phyloP scores from a whole-genome alignment of 2,329 filamentous ascomycete species.

The Xylaria hypoxylon region DNA sequence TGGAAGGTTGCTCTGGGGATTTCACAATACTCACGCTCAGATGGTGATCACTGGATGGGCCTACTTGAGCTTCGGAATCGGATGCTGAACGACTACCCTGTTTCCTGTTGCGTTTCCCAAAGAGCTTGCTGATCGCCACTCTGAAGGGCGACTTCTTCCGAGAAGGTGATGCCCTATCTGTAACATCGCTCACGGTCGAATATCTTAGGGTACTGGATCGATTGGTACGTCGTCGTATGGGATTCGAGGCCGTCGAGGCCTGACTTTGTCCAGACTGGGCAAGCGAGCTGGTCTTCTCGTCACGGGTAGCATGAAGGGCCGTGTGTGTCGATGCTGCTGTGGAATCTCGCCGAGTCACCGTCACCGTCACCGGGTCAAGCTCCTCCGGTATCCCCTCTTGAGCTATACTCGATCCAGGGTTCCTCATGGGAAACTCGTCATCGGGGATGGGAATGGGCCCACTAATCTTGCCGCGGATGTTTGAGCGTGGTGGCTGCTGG shows the following conservation, averaged over 20 bases:
- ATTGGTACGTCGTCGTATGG: constrained; percentile 52
- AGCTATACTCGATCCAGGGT: constrained; percentile 55
- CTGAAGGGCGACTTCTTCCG: constrained; percentile 70
- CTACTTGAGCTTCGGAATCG: constrained; percentile 45
- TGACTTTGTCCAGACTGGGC: constrained; percentile 46
- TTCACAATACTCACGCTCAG: constrained; percentile 60
- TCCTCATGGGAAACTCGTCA: constrained; percentile 66
- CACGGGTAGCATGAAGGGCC: constrained; percentile 39
- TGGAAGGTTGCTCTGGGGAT: neutral
- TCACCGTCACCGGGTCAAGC: constrained; percentile 38
- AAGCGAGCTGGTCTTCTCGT: constrained; percentile 42
- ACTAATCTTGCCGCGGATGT: constrained; percentile 71
- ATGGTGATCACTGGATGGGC: constrained; percentile 54
- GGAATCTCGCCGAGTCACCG: constrained; percentile 42
- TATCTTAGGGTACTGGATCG: constrained; percentile 59
- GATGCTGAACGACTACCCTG: constrained; percentile 56
- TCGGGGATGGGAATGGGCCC: constrained; percentile 71
- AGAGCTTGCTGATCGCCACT: constrained; percentile 67
- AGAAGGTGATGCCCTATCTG: constrained; percentile 56
- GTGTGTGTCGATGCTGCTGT: constrained; percentile 39
- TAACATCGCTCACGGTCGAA: constrained; percentile 61
- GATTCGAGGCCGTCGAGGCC: constrained; percentile 46
- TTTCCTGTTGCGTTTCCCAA: constrained; percentile 65
- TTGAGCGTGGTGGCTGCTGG: constrained; percentile 52
- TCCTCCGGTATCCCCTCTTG: constrained; percentile 48